Evolutionary conservation across 176 grass and related monocot genomes (phyloP).

Genomic region (Paspalum notatum): DNA sequence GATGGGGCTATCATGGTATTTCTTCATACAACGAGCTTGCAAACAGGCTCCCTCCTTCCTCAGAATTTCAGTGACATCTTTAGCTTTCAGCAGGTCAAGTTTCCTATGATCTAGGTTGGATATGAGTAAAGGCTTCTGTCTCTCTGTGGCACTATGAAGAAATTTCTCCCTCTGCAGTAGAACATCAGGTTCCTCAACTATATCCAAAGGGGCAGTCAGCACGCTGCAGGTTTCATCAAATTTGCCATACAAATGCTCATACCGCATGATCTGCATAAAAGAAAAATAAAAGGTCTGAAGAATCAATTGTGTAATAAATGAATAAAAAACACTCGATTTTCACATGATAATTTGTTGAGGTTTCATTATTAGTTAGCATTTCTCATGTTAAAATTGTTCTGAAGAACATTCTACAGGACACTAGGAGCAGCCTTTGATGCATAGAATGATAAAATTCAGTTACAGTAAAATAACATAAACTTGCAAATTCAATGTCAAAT

Average conservation of each 20-base stretch:
- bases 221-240: slow-evolving; percentile 19
- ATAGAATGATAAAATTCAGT: not conserved
- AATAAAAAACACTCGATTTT: not conserved
- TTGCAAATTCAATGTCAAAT: not conserved
- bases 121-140: slow-evolving; percentile 34
- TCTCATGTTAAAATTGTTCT: not conserved
- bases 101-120: slow-evolving; percentile 34
- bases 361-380: slow-evolving; percentile 3
- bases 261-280: slow-evolving; percentile 24
- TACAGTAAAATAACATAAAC: not conserved
- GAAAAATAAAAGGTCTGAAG: not conserved
- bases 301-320: not conserved
- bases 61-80: slow-evolving; percentile 22
- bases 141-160: slow-evolving; percentile 36
- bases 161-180: slow-evolving; percentile 17
- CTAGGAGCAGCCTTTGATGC: not conserved
- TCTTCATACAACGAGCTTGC: slow-evolving; percentile 43
- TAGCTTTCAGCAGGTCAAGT: slow-evolving; percentile 15
- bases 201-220: not conserved
- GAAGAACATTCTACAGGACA: not conserved
- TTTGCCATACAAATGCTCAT: slow-evolving; percentile 8
- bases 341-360: not conserved
- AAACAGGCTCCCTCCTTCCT: slow-evolving; percentile 37
- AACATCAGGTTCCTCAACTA: slow-evolving; percentile 31
- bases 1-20: slow-evolving; percentile 15